These are phyloP conservation scores for Clohesyomyces aquaticus DNA, from an alignment of 495 filamentous ascomycete genomes.

Conservation along the genomic window DNA sequence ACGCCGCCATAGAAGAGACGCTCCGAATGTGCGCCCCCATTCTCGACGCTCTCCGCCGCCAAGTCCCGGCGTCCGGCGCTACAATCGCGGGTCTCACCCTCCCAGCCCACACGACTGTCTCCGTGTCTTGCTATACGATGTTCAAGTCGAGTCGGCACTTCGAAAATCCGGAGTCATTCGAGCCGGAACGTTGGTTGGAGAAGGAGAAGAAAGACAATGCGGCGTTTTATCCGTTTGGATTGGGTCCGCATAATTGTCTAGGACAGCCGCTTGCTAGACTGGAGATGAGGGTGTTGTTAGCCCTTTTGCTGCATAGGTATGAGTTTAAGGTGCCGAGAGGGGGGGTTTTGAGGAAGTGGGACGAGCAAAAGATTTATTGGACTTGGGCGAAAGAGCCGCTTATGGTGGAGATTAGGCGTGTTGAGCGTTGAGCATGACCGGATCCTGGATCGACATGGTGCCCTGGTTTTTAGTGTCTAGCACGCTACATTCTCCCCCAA, in stretches of 20 bases:
- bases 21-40: slow-evolving; percentile 32
- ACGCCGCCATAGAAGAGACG: slow-evolving; percentile 31
- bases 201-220: background rate
- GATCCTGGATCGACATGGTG: no score
- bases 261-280: slow-evolving; percentile 26
- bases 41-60: slow-evolving; percentile 21
- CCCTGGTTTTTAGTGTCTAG: no score
- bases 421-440: no score
- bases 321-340: slow-evolving; percentile 5
- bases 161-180: slow-evolving; percentile 9
- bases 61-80: slow-evolving; percentile 5
- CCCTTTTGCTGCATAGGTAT: slow-evolving; percentile 44
- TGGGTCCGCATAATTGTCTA: slow-evolving; percentile 23
- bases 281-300: slow-evolving; percentile 27
- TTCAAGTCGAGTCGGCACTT: slow-evolving; percentile 13
- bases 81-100: slow-evolving; percentile 19
- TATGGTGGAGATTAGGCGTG: slow-evolving; percentile 21
- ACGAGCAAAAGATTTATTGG: slow-evolving; percentile 31
- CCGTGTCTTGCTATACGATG: slow-evolving; percentile 13
- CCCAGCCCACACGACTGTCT: slow-evolving; percentile 41
- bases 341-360: slow-evolving; percentile 38
- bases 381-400: slow-evolving; percentile 31
- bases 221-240: slow-evolving; percentile 27
- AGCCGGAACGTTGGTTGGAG: slow-evolving; percentile 14
- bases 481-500: no score